phyloP scores from a whole-genome alignment of 305 asterid species.

The Fraxinus xanthoxyloides region DNA sequence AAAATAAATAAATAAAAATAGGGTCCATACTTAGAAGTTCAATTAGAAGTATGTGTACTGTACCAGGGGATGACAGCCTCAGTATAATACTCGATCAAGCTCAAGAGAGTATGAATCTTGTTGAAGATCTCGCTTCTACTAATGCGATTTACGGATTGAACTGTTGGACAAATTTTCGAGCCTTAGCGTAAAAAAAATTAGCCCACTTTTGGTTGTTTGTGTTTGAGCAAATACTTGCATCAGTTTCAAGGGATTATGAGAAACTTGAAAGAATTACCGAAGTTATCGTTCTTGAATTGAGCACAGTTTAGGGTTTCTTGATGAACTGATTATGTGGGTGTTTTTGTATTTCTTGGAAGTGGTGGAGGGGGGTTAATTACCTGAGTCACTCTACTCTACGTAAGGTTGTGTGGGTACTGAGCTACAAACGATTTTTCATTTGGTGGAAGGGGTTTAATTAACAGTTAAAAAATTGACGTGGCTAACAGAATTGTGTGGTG shows the following conservation, averaged over 20 bases:
- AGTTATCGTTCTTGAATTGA: neutral
- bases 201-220: neutral
- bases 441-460: too few relatives aligned
- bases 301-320: neutral
- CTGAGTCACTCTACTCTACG: too few relatives aligned
- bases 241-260: neutral
- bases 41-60: constrained; percentile 3
- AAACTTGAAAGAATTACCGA: neutral
- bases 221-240: neutral
- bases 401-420: too few relatives aligned
- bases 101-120: constrained; percentile 62
- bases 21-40: neutral
- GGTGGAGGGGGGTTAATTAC: neutral
- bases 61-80: constrained; percentile 73
- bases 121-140: constrained; percentile 69
- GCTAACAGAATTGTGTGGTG: too few relatives aligned
- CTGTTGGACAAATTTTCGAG: constrained; percentile 31
- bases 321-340: neutral
- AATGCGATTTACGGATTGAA: constrained; percentile 64
- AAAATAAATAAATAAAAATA: neutral
- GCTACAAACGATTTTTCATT: too few relatives aligned
- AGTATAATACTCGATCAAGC: constrained; percentile 55
- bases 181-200: neutral
- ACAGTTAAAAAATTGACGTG: too few relatives aligned
- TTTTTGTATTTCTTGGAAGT: neutral